phyloP scores from a whole-genome alignment of 768 basidiomycete species.

The Phylloporus scabripes region DNA sequence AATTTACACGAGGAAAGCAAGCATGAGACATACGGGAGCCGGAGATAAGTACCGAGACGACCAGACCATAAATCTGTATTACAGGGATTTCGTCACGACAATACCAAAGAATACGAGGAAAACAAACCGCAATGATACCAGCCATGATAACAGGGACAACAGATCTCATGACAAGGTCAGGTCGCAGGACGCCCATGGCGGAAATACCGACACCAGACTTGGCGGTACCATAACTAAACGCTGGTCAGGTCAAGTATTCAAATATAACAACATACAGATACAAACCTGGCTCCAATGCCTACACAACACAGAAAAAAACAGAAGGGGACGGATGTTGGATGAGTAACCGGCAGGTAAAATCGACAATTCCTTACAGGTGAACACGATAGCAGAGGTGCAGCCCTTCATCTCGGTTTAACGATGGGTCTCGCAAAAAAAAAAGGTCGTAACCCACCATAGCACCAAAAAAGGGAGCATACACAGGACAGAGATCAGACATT shows the following conservation, averaged over 20 bases:
- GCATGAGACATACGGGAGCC: conserved; percentile 63
- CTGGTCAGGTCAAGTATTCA: background rate
- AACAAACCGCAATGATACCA: conserved; percentile 97
- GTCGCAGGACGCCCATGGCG: conserved; percentile 95
- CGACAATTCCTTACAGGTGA: conserved; percentile 70
- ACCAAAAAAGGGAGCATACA: conserved; percentile 98
- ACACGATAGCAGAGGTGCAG: conserved; percentile 94
- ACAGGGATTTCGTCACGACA: background rate
- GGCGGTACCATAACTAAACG: conserved; percentile 90
- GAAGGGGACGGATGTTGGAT: background rate
- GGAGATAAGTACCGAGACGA: conserved; percentile 97
- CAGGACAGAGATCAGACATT: conserved; percentile 83
- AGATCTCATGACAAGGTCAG: conserved; percentile 98
- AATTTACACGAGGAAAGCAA: background rate
- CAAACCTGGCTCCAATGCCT: conserved; percentile 86
- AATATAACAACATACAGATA: conserved; percentile 1
- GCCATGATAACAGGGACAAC: conserved; percentile 98
- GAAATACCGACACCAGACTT: conserved; percentile 98
- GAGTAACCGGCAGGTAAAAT: background rate
- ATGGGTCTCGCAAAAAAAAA: background rate
- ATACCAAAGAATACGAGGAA: background rate
- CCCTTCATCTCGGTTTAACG: conserved; percentile 48
- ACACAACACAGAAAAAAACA: background rate
- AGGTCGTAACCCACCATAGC: conserved; percentile 65
- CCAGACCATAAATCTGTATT: conserved; percentile 88